A percentile compares a stretch with the other conserved stretches of the same genome.
These are phyloP conservation scores for Galeopsis tetrahit DNA, from an alignment of 257 asterid genomes.

Conservation along the genomic window DNA sequence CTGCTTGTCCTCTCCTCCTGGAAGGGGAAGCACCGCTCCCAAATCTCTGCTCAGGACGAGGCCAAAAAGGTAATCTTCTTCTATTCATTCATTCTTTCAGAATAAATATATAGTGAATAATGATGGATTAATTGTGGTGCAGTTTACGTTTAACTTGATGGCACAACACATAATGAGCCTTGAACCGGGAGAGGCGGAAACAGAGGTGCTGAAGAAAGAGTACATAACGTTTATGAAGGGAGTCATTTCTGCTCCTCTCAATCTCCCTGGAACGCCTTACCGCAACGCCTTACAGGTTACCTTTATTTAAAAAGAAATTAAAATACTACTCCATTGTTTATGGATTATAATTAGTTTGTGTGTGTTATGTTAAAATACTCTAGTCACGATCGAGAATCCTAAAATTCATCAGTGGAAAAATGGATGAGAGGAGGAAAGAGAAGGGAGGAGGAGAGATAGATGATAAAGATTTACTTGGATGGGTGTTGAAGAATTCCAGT, in stretches of 20 bases:
- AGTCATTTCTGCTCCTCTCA: conserved; percentile 88
- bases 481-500: conserved; percentile 77
- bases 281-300: conserved; percentile 59
- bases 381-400: conserved; percentile 91
- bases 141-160: conserved; percentile 92
- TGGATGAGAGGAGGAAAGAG: conserved; percentile 74
- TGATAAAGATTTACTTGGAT: conserved; percentile 77
- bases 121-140: too few species aligned
- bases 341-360: neutral
- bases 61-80: conserved; percentile 44
- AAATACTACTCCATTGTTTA: too few species aligned
- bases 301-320: too few species aligned
- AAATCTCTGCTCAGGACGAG: conserved; percentile 80
- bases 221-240: conserved; percentile 96
- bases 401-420: conserved; percentile 64
- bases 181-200: conserved; percentile 75
- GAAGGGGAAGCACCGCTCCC: conserved; percentile 61
- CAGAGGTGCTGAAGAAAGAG: conserved; percentile 75
- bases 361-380: neutral
- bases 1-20: conserved; percentile 73
- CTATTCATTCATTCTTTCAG: too few species aligned
- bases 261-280: conserved; percentile 96
- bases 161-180: conserved; percentile 93
- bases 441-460: conserved; percentile 37
- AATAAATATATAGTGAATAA: too few species aligned